Percentiles rank a stretch among this genome's conserved stretches.
Evolutionary conservation across 225 moss, liverwort and hornwort genomes (phyloP).

Genomic region (Antitrichia curtipendula): DNA sequence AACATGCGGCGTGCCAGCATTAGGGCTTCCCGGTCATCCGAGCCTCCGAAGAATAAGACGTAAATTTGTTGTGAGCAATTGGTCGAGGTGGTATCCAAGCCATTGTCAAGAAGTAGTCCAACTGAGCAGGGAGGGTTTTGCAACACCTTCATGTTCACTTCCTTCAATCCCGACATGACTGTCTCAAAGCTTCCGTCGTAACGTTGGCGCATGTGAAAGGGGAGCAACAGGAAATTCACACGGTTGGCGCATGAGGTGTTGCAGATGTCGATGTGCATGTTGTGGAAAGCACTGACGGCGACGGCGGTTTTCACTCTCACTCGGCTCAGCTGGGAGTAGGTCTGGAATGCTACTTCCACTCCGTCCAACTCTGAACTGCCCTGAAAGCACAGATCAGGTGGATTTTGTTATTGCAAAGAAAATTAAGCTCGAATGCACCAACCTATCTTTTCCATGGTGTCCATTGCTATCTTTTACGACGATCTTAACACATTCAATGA

Average conservation of each 20-base stretch:
- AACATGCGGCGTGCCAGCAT: slow-evolving; percentile 47
- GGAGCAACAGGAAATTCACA: slow-evolving; percentile 54
- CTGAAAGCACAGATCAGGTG: background rate
- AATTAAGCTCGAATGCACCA: background rate
- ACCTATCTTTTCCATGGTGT: no score
- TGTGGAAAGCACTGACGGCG: slow-evolving; percentile 30
- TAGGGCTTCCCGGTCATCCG: slow-evolving; percentile 71
- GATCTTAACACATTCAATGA: background rate
- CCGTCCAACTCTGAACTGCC: slow-evolving; percentile 17
- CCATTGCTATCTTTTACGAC: background rate
- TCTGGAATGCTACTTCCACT: slow-evolving; percentile 34
- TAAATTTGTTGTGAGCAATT: slow-evolving; percentile 10
- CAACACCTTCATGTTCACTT: slow-evolving; percentile 16
- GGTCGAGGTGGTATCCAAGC: slow-evolving; percentile 8
- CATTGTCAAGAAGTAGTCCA: slow-evolving; percentile 49
- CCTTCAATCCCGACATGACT: slow-evolving; percentile 16
- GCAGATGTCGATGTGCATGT: slow-evolving; percentile 52
- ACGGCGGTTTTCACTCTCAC: slow-evolving; percentile 22
- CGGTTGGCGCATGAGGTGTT: slow-evolving; percentile 26
- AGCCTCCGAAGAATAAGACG: slow-evolving; percentile 59
- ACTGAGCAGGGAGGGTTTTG: slow-evolving; percentile 46
- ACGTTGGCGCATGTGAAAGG: slow-evolving; percentile 32
- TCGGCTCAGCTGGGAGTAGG: slow-evolving; percentile 26
- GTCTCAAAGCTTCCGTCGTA: slow-evolving; percentile 17
- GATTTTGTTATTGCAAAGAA: background rate